Base-by-base conservation (phyloP, 2,329 filamentous ascomycete genomes). In the Penicillium sp. region DNA sequence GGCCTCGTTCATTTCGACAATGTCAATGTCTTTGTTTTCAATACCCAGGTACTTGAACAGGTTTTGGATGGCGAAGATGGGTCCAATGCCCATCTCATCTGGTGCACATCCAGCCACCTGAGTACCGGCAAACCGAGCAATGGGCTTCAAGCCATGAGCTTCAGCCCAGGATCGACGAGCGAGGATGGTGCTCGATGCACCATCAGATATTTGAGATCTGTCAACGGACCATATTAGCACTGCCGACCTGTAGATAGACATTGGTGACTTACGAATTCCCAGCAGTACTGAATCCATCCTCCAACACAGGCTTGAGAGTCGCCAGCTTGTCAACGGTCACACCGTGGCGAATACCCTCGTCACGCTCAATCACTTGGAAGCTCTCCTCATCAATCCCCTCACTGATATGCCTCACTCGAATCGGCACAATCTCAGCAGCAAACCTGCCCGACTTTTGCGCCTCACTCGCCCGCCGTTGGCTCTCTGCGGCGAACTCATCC, bases 1-100 rank as follows among this genome's bases (percentile, higher is more conserved):
- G 1, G 91, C 91, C 79, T 96, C 91, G 75, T 96, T 97, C 66
- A 97, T 72, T 78, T 96, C 91, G 58, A 95, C 77, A 15, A 96
- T 78, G 65, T 96, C 91, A 52, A 92, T 80, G 62, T 96, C 91
- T 56, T 84, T 81, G 29, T 95, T 74, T 10, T 80, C 81, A 52
- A 97, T 73, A 69, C 84, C 82, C 76, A 84, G 81, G 73, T 91
- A 85, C 62, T 74, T 73, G 41, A 95, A 81, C 18, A 96, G 81
- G 80, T 95, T 96, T 49, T 78, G 80, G 50, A 83, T 80, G 27
- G 80, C 80, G 59, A 80, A 66, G n/a, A 71, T 66, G 9, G 72
- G 72, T 7, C 69, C 70, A 57, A 95, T 95, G 55, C 90, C 92
- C 91, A 97, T 96, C 76, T 96, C 91, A 57, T 92, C 81, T 6